A percentile compares a stretch with the other conserved stretches of the same genome.
phyloP scores from a whole-genome alignment of 139 green algal genomes.

The Micractinium conductrix region DNA sequence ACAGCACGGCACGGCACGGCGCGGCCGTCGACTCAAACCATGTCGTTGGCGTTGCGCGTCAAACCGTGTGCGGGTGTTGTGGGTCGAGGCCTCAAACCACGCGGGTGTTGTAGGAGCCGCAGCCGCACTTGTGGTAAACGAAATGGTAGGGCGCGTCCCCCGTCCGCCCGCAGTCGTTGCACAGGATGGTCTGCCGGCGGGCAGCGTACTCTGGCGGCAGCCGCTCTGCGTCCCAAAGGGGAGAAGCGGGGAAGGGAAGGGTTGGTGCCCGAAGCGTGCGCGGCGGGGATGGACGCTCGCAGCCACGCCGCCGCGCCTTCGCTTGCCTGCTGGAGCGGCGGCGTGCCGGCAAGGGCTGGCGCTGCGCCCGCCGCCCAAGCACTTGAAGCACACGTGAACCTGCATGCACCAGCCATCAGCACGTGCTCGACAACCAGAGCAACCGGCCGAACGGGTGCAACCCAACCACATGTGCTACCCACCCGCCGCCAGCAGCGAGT shows the following conservation, averaged over 20 bases:
- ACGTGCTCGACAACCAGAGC: too few relatives aligned
- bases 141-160: conserved; percentile 89
- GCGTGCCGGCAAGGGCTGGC: neutral
- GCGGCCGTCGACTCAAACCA: too few relatives aligned
- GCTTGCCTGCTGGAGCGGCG: too few relatives aligned
- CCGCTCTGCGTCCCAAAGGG: conserved; percentile 6
- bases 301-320: too few relatives aligned
- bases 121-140: conserved; percentile 96
- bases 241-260: neutral
- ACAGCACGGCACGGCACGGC: too few relatives aligned
- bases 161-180: conserved; percentile 88
- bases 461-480: neutral
- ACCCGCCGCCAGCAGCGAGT: conserved; percentile 79
- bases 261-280: neutral
- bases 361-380: too few relatives aligned
- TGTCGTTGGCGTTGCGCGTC: too few relatives aligned
- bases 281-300: too few relatives aligned
- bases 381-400: too few relatives aligned
- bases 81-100: conserved; percentile 74
- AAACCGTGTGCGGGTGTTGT: too few relatives aligned
- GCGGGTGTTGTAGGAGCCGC: conserved; percentile 94
- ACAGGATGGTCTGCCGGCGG: conserved; percentile 85
- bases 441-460: too few relatives aligned
- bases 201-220: conserved; percentile 77
- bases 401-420: neutral